Conservation (phyloP, 2,329 filamentous ascomycete genomes). For the Gnomoniopsis sp. region DNA sequence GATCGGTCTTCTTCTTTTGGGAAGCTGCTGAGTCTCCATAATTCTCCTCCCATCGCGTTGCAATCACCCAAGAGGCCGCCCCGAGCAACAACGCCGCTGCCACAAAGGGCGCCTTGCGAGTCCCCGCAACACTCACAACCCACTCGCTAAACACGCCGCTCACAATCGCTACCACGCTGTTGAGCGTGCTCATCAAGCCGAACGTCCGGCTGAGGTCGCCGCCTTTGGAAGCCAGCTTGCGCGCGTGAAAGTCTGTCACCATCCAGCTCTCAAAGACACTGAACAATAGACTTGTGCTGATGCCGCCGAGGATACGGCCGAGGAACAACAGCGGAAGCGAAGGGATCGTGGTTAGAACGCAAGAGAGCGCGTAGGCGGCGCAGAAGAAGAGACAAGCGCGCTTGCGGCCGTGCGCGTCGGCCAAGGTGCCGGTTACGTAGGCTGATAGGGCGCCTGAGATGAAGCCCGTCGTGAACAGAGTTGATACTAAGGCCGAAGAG, state of each 20-base stretch:
- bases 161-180: constrained; percentile 52
- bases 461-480: constrained; percentile 42
- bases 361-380: constrained; percentile 48
- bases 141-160: constrained; percentile 50
- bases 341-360: constrained; percentile 33
- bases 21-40: constrained; percentile 38
- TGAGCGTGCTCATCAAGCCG: constrained; percentile 48
- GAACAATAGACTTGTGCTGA: constrained; percentile 55
- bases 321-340: constrained; percentile 41
- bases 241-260: constrained; percentile 50
- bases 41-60: constrained; percentile 48
- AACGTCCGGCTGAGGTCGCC: constrained; percentile 46
- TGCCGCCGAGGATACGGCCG: constrained; percentile 51
- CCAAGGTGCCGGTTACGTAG: constrained; percentile 43
- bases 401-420: constrained; percentile 48
- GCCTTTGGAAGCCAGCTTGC: constrained; percentile 36
- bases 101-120: constrained; percentile 48
- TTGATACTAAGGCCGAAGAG: constrained; percentile 28
- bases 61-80: constrained; percentile 41
- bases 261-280: constrained; percentile 61
- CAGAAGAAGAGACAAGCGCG: constrained; percentile 54
- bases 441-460: constrained; percentile 40
- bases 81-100: constrained; percentile 35
- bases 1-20: constrained; percentile 17
- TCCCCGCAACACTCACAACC: constrained; percentile 42